A percentile compares a stretch with the other conserved stretches of the same genome.
Evolutionary conservation across 2,329 filamentous ascomycete species (phyloP).

Genomic region (Fusarium longipes): DNA sequence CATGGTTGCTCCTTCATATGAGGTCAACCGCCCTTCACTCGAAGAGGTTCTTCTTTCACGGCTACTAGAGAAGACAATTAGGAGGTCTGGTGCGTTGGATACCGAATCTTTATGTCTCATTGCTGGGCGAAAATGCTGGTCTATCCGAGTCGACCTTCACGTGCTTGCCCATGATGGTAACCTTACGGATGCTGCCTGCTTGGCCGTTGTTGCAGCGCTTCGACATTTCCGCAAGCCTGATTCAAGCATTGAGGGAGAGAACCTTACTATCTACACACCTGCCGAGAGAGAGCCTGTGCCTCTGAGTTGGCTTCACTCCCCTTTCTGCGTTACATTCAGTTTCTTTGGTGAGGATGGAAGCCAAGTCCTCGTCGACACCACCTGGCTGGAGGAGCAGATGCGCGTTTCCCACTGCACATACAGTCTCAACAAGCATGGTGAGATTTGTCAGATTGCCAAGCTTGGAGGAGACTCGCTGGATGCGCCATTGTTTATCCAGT

Average conservation of each 20-base stretch:
- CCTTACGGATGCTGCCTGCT: constrained; percentile 84
- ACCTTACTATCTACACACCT: constrained; percentile 83
- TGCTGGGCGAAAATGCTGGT: constrained; percentile 91
- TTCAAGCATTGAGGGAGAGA: constrained; percentile 85
- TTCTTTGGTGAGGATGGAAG: constrained; percentile 81
- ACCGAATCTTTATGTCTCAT: constrained; percentile 96
- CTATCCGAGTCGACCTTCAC: constrained; percentile 90
- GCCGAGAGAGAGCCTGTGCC: constrained; percentile 91
- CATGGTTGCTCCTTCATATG: constrained; percentile 91
- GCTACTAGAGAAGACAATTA: constrained; percentile 92
- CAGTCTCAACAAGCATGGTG: constrained; percentile 88
- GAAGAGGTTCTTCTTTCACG: constrained; percentile 87
- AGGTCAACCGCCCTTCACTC: constrained; percentile 84
- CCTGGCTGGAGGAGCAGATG: constrained; percentile 79
- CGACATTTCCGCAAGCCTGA: constrained; percentile 93
- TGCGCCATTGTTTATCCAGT: constrained; percentile 80
- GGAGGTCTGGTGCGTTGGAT: constrained; percentile 90
- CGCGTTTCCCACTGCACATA: constrained; percentile 80
- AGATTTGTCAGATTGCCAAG: constrained; percentile 92
- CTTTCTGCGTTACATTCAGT: constrained; percentile 90
- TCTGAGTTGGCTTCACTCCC: constrained; percentile 90
- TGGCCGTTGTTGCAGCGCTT: constrained; percentile 87
- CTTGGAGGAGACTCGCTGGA: constrained; percentile 86
- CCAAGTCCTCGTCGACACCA: constrained; percentile 75
- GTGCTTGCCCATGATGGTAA: constrained; percentile 92